Conservation (phyloP, 306 rosid species). For the Begonia peltatifolia region DNA sequence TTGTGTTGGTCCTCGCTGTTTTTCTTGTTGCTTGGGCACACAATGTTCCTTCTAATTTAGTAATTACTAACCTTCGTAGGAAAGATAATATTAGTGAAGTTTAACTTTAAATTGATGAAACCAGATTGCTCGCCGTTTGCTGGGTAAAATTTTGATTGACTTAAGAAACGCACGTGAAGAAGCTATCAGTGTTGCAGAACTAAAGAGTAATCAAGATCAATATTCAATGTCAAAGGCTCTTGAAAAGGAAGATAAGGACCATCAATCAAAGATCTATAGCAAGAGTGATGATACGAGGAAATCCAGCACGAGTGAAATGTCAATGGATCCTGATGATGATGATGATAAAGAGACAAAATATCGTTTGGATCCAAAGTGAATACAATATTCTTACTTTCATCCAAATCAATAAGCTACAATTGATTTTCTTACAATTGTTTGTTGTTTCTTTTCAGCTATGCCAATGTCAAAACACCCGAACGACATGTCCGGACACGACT, state of each 20-base stretch:
- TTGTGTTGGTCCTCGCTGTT: too few relatives aligned
- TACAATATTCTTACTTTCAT: conserved; percentile 4
- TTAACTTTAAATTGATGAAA: neutral
- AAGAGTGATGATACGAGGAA: conserved; percentile 61
- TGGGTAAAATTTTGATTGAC: conserved; percentile 92
- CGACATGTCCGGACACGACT: conserved; percentile 97
- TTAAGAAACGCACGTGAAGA: conserved; percentile 93
- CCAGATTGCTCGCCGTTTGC: conserved; percentile 88
- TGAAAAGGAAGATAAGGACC: conserved; percentile 51
- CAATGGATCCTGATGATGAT: conserved; percentile 85
- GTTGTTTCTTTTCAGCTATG: conserved; percentile 52
- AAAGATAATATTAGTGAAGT: too few relatives aligned
- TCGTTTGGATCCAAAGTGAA: conserved; percentile 93
- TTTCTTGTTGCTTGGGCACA: too few relatives aligned
- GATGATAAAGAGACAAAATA: conserved; percentile 90
- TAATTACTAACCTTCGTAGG: too few relatives aligned
- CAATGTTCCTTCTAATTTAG: too few relatives aligned
- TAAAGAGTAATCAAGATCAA: conserved; percentile 50
- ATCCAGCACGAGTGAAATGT: conserved; percentile 30
- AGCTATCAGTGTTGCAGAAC: conserved; percentile 82
- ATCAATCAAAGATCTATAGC: conserved; percentile 26
- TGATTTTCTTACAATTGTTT: conserved; percentile 6
- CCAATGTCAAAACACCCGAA: conserved; percentile 92
- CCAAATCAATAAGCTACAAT: neutral
- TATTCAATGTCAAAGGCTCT: conserved; percentile 13